Evolutionary conservation across 495 filamentous ascomycete species (phyloP).

Genomic region (Tuber brumale): DNA sequence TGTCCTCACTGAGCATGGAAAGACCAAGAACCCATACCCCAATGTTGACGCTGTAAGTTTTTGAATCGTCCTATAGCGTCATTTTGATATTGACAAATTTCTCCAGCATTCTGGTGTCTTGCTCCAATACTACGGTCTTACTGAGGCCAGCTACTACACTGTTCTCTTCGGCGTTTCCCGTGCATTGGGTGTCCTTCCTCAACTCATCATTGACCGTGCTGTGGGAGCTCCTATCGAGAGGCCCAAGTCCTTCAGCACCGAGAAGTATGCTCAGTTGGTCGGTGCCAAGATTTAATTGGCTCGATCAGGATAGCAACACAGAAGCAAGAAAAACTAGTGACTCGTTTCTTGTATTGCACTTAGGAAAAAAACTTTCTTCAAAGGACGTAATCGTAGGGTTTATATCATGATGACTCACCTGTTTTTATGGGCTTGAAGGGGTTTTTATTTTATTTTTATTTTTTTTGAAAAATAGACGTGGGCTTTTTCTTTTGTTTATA

Average conservation of each 20-base stretch:
- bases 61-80: constrained; percentile 44
- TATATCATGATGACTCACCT: not conserved
- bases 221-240: constrained; percentile 77
- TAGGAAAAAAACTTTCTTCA: not conserved
- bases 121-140: constrained; percentile 98
- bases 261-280: constrained; percentile 90
- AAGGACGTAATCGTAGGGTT: constrained; percentile 22
- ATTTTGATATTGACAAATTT: constrained; percentile 41
- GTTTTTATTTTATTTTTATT: constrained; percentile 11
- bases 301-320: constrained; percentile 6
- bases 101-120: constrained; percentile 85
- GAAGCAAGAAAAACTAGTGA: not conserved
- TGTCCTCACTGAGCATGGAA: constrained; percentile 97
- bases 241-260: constrained; percentile 96
- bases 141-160: constrained; percentile 98
- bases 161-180: constrained; percentile 98
- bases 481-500: not conserved
- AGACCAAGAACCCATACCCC: constrained; percentile 89
- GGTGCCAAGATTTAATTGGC: constrained; percentile 73
- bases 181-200: constrained; percentile 94
- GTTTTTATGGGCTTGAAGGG: not conserved
- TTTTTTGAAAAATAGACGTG: constrained; percentile 29
- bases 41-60: constrained; percentile 60
- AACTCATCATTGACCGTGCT: constrained; percentile 98
- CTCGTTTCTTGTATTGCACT: not conserved